Base-by-base conservation (phyloP, 1,139 yeast genomes). In the Blastobotrys arbuscula region DNA sequence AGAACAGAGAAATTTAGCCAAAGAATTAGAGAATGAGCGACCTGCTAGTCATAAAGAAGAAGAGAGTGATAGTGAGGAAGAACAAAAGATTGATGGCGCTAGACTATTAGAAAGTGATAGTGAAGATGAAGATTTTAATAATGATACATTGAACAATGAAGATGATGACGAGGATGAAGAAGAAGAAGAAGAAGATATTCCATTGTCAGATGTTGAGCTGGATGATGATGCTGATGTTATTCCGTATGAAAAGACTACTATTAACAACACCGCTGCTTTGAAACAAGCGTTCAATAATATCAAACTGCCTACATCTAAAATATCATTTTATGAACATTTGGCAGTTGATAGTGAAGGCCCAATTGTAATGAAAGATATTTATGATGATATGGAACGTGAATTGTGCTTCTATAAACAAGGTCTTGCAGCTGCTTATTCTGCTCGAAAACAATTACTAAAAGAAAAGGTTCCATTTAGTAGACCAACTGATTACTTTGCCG, bases 401-500 rank as follows among this genome's bases (percentile, higher is more conserved):
- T 66, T 84, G 48, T 84, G 84, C 8, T 87, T 88, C 62, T 92
- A 90, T 69, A 89, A 87, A 66, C 98, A 94, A 72, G 95, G 95
- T 15, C 77, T 92, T 53, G 84, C 80, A 47, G 96, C 97, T 6
- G 95, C 84, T 33, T 71, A 76, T 51, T 78, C 76, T 60, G 96
- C 88, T 34, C 82, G 92, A 63, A 70, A 76, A 45, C 77, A 78
- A 44, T 74, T 90, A 45, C 62, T 73, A 45, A 79, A 79, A 65
- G 75, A 82, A 58, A 82, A 83, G 63, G 81, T 89, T 21, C 92
- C 97, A 51, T 92, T 92, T 67, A 76, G 95, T 36, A 81, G 99
- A 67, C 99, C 99, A 26, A 72, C 80, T 61, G 99, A 92, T 67
- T 92, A 87, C 68, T 92, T 92, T 71, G 99, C 99, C 10, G 99